Evolutionary conservation across 331 rosid genomes (phyloP).

Genomic region (Cucumis variabilis): DNA sequence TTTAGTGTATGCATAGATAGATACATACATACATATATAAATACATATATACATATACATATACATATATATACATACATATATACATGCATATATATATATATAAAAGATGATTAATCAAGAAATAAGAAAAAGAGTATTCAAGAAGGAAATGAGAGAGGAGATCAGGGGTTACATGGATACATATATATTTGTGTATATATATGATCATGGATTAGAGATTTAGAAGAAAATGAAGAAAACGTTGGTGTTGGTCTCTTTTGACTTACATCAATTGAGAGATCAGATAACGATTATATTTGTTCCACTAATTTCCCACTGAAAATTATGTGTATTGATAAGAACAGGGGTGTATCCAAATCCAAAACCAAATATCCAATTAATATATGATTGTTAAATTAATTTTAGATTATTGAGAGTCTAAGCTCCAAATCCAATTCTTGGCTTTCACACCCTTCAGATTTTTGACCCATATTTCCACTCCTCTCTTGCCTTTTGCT

Average conservation of each 20-base stretch:
- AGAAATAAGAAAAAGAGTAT: too few species aligned
- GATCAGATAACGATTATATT: neutral
- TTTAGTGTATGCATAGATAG: too few species aligned
- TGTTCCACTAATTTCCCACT: neutral
- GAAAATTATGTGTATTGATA: neutral
- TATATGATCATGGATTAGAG: neutral
- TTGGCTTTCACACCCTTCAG: constrained; percentile 85
- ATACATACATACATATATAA: too few species aligned
- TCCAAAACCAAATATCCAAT: too few species aligned
- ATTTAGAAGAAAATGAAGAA: neutral
- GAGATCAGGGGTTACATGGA: neutral
- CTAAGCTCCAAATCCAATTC: constrained; percentile 98
- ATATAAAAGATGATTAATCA: too few species aligned
- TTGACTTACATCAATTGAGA: neutral
- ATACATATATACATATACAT: too few species aligned
- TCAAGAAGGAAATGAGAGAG: neutral
- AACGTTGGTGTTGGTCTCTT: neutral
- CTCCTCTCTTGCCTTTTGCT: constrained; percentile 54
- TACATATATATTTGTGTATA: too few species aligned
- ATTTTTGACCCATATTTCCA: constrained; percentile 72
- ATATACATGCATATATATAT: too few species aligned
- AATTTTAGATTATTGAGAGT: constrained; percentile 62
- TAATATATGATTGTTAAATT: too few species aligned
- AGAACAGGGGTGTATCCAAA: neutral
- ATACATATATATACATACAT: too few species aligned